Evolutionary conservation across 2,329 filamentous ascomycete genomes (phyloP), one percentile per base, ranked within the genome.

Genomic region (Botryosphaeria dothidea): DNA sequence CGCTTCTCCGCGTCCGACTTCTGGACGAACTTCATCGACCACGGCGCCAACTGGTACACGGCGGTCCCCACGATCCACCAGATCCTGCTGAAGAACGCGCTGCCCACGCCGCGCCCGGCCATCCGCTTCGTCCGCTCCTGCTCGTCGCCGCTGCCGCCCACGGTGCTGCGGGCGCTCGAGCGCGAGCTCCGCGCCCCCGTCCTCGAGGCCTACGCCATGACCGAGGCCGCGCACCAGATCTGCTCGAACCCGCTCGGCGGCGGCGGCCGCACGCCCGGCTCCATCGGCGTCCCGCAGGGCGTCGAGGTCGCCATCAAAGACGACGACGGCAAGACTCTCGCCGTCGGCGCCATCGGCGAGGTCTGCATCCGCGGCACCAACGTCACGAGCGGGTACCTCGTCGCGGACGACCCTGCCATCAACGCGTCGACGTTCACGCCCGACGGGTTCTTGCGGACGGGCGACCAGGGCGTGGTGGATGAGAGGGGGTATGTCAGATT

Each of bases 21-120:
- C 79, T 93, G 91, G 91, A 73, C 77, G 23, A 88, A 92, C 74
- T 92, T 93, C 72, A 82, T 83, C 69, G 81, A 81, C 1, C 82
- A 91, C 79, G 81, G 85, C 66, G 91, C 90, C 25, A 93, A 91
- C 75, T 94, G 91, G 91, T 94, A 93, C 78, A 92, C 91, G 0
- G 91, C 91, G 1, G 91, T 92, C 27, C 91, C 91, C 2, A 93
- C 91, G 1, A 93, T 94, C 74, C 91, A 93, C 77, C 90, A 93
- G 72, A 92, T 93, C 70, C 83, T 93, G 0, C 85, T 93, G 66
- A 90, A 89, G 78, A 86, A 85, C 68, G 86, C 88, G 3, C 74
- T 85, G 3, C 91, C 90, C 4, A 83, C 74, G 56, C 87, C 88
- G 2, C 80, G 87, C 54, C 90, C 90, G 8, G 74, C 81, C n/a